phyloP scores from a whole-genome alignment of 2,329 filamentous ascomycete species.

The Pezicula neosporulosa region DNA sequence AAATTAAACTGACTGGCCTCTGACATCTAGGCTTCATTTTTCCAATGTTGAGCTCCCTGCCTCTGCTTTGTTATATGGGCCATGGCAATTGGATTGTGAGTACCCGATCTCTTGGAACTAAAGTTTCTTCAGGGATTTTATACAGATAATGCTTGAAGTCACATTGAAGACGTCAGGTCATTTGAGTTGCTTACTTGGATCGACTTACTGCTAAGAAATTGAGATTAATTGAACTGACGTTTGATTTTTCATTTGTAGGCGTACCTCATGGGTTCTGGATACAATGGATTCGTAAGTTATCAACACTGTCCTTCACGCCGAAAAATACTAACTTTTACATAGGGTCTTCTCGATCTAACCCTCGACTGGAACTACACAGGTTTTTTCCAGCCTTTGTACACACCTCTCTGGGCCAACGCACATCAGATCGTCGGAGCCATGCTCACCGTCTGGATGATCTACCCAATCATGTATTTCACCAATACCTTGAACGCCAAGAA shows the following conservation, averaged over 20 bases:
- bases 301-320: neutral
- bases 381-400: conserved; percentile 46
- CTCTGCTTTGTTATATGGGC: conserved; percentile 15
- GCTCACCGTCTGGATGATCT: conserved; percentile 7
- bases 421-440: conserved; percentile 57
- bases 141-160: too few species aligned
- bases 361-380: conserved; percentile 18
- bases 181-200: too few species aligned
- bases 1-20: too few species aligned
- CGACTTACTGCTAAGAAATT: too few species aligned
- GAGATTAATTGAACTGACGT: too few species aligned
- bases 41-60: conserved; percentile 21
- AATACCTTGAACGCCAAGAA: conserved; percentile 4
- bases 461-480: conserved; percentile 8
- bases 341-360: conserved; percentile 21
- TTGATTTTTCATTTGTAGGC: conserved; percentile 2
- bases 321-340: neutral
- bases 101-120: too few species aligned
- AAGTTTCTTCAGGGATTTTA: too few species aligned
- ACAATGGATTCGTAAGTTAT: conserved; percentile 25
- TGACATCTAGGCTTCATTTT: conserved; percentile 19
- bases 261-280: conserved; percentile 26
- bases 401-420: conserved; percentile 70
- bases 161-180: too few species aligned
- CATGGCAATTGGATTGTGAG: conserved; percentile 25